Percentiles rank a stretch among this genome's conserved stretches.
Conservation (phyloP, 225 moss, liverwort and hornwort species). For the Pseudisothecium myosuroides region DNA sequence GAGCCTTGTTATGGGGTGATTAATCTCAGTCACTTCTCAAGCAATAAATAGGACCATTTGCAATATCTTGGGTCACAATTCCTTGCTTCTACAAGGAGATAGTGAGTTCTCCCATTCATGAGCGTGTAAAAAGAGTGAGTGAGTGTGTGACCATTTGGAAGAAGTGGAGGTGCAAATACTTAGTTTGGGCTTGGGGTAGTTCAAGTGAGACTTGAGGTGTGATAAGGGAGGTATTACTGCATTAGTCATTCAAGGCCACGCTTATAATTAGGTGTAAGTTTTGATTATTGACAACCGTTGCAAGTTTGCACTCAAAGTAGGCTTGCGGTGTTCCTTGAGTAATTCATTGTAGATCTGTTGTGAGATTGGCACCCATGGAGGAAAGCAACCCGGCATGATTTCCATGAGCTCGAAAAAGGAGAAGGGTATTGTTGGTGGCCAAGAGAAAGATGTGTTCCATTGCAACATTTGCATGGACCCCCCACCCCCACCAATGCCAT, state of each 20-base stretch:
- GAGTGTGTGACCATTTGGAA: background rate
- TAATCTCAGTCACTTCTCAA: too few species aligned
- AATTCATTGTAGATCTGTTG: background rate
- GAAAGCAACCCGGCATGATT: background rate
- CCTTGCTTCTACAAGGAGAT: background rate
- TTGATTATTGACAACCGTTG: background rate
- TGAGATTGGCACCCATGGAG: background rate
- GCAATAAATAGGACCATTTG: too few species aligned
- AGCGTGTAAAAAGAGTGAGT: background rate
- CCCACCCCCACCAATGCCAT: too few species aligned
- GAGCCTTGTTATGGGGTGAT: too few species aligned
- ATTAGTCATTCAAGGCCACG: background rate
- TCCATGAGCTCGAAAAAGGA: too few species aligned
- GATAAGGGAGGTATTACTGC: background rate
- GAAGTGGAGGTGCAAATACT: background rate
- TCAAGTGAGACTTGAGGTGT: background rate
- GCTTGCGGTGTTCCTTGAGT: background rate
- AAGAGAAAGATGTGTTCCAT: too few species aligned
- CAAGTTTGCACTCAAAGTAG: background rate
- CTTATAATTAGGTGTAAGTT: background rate
- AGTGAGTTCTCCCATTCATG: background rate
- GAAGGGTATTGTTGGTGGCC: background rate
- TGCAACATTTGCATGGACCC: too few species aligned
- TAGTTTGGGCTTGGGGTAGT: background rate
- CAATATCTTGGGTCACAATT: background rate